Conservation (phyloP, 2,329 filamentous ascomycete genomes). For the Teratosphaeria zuluensis region DNA sequence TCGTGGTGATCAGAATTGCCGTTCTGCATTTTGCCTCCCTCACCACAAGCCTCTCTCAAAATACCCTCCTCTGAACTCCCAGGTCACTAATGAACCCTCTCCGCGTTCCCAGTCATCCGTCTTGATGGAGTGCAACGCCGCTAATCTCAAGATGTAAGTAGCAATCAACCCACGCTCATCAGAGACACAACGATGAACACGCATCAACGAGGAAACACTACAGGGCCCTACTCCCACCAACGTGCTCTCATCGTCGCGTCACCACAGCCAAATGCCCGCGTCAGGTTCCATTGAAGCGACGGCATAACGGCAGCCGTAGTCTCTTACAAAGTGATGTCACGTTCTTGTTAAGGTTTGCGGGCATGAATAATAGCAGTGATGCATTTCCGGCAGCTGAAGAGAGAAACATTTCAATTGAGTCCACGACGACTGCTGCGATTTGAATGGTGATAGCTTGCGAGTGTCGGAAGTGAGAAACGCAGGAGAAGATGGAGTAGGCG, state of each 20-base stretch:
- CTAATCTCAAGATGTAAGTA: not conserved
- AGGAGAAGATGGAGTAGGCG: too few species aligned
- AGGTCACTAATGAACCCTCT: not conserved
- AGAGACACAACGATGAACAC: not conserved
- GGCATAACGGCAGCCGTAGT: not conserved
- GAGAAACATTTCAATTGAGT: not conserved
- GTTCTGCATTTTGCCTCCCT: not conserved
- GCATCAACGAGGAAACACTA: not conserved
- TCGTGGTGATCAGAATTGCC: not conserved
- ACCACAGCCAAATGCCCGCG: not conserved
- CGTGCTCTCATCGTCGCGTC: not conserved
- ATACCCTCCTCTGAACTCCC: not conserved
- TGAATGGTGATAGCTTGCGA: too few species aligned
- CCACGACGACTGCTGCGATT: too few species aligned
- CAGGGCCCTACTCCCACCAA: not conserved
- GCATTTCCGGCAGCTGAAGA: not conserved
- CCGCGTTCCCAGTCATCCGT: not conserved
- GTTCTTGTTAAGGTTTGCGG: not conserved
- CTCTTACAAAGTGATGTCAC: not conserved
- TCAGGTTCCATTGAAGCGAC: not conserved
- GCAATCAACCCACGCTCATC: not conserved
- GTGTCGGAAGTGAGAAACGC: too few species aligned
- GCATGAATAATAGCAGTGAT: not conserved
- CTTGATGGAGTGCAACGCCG: not conserved
- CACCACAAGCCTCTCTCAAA: not conserved